Conservation (phyloP, 257 asterid species). For the Eustoma russellianum region DNA sequence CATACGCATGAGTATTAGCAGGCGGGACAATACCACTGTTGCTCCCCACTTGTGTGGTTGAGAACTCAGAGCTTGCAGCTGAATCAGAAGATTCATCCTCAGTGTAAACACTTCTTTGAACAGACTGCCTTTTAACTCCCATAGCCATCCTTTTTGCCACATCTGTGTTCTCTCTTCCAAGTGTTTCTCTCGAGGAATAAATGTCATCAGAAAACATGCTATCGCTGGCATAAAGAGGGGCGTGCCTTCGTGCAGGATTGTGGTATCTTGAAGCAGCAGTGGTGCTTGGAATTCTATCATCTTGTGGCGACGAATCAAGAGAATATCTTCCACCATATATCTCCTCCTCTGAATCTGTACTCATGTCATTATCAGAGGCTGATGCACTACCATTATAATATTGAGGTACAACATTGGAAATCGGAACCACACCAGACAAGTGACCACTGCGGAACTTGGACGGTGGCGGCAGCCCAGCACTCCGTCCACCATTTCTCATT, state of each 20-base stretch:
- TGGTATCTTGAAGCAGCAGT: constrained; percentile 17
- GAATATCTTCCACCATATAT: constrained; percentile 37
- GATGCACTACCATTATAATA: constrained; percentile 27
- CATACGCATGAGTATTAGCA: constrained; percentile 18
- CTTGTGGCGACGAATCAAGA: constrained; percentile 38
- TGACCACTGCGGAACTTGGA: constrained; percentile 30
- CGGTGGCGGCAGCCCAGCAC: constrained; percentile 33
- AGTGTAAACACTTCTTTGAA: constrained; percentile 22
- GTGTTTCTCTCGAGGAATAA: constrained; percentile 35
- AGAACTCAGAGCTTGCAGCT: constrained; percentile 42
- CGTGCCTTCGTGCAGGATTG: constrained; percentile 16
- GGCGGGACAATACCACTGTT: constrained; percentile 18
- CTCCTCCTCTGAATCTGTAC: constrained; percentile 33
- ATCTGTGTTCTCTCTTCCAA: constrained; percentile 24
- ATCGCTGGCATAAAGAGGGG: constrained; percentile 29
- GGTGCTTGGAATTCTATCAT: constrained; percentile 25
- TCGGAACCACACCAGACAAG: constrained; percentile 30
- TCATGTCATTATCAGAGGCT: constrained; percentile 35
- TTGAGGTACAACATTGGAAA: constrained; percentile 26
- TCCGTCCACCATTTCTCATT: constrained; percentile 22
- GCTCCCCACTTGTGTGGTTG: constrained; percentile 29
- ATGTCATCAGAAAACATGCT: constrained; percentile 29
- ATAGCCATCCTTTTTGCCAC: constrained; percentile 21
- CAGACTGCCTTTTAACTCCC: constrained; percentile 26
- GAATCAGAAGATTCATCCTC: constrained; percentile 46